Conservation (phyloP, 441 rosid species). For the Gossypium schwendimanii region DNA sequence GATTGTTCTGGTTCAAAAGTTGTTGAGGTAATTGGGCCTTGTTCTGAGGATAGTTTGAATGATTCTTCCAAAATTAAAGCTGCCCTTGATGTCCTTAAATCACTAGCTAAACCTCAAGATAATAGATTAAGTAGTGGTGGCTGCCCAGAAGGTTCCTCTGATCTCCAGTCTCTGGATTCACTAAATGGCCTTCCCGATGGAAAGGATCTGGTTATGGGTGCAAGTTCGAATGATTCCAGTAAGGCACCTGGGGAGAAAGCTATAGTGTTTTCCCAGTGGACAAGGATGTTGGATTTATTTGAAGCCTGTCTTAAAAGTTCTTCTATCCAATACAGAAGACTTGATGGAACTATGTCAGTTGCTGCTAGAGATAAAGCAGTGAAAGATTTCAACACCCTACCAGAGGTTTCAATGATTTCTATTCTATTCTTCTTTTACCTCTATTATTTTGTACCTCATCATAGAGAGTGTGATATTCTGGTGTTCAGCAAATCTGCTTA, state of each 20-base stretch:
- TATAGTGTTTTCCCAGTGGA: constrained; percentile 90
- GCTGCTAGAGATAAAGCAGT: constrained; percentile 82
- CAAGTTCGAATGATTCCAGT: constrained; percentile 21
- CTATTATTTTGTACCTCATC: background rate
- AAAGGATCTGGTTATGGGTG: constrained; percentile 11
- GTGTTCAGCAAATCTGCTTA: background rate
- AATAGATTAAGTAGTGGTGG: constrained; percentile 15
- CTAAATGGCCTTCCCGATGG: constrained; percentile 13
- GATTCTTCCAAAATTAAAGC: constrained; percentile 82
- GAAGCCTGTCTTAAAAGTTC: constrained; percentile 65
- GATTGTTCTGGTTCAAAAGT: constrained; percentile 31
- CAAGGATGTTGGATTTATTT: constrained; percentile 78
- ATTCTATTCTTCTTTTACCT: background rate
- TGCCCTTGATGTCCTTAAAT: constrained; percentile 63
- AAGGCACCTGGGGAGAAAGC: constrained; percentile 63
- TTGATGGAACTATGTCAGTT: constrained; percentile 92
- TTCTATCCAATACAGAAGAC: constrained; percentile 71
- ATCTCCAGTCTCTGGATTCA: constrained; percentile 14
- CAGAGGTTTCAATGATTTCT: constrained; percentile 45
- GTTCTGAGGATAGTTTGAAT: constrained; percentile 20
- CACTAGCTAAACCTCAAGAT: constrained; percentile 41
- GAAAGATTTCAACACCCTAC: constrained; percentile 74
- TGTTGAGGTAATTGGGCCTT: constrained; percentile 23
- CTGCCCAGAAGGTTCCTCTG: constrained; percentile 23
- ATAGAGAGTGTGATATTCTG: background rate